phyloP scores from a whole-genome alignment of 2,329 filamentous ascomycete species.

The Tolypocladium album region DNA sequence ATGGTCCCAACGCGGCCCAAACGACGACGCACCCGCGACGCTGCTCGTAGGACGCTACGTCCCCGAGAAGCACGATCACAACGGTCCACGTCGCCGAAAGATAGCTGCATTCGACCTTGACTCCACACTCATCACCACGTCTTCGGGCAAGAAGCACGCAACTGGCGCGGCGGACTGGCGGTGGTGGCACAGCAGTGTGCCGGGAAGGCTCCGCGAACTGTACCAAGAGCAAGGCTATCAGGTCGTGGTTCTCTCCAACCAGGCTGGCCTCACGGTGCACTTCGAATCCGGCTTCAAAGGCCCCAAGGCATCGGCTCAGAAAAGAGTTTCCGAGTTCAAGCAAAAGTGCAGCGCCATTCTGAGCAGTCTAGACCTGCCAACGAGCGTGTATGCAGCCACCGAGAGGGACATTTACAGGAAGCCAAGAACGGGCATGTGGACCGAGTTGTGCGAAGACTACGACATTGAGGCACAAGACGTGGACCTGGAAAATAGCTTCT shows the following conservation, averaged over 20 bases:
- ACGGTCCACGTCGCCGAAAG: conserved; percentile 32
- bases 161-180: conserved; percentile 73
- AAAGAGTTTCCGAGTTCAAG: conserved; percentile 72
- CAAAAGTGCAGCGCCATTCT: conserved; percentile 63
- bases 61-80: conserved; percentile 25
- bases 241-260: conserved; percentile 78
- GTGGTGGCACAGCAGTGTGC: conserved; percentile 77
- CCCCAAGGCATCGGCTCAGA: conserved; percentile 47
- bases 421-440: conserved; percentile 84
- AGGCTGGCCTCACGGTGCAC: conserved; percentile 70
- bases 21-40: conserved; percentile 38
- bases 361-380: conserved; percentile 60
- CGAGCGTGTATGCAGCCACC: conserved; percentile 79
- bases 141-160: conserved; percentile 71
- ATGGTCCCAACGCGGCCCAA: conserved; percentile 57
- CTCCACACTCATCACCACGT: conserved; percentile 72
- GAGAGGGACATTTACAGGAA: conserved; percentile 75
- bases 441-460: conserved; percentile 46
- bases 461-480: conserved; percentile 45
- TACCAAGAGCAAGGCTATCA: conserved; percentile 60
- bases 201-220: conserved; percentile 53
- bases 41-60: conserved; percentile 68
- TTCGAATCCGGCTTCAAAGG: conserved; percentile 55
- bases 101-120: conserved; percentile 71
- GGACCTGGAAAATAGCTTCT: conserved; percentile 64